phyloP scores from a whole-genome alignment of 306 rosid species.

The Vigna reflexopilosa region DNA sequence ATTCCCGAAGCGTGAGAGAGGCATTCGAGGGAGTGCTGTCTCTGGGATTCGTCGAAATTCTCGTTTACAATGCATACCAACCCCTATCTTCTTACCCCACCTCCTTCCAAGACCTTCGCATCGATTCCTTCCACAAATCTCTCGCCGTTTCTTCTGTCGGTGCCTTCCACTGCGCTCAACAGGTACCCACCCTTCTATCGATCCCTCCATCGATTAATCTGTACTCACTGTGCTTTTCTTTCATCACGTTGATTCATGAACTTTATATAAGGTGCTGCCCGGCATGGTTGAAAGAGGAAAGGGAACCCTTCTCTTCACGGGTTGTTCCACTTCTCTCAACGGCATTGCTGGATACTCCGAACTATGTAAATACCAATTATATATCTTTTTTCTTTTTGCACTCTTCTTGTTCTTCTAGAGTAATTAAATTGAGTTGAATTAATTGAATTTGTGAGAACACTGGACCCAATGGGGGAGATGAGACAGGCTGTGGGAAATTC shows the following conservation, averaged over 20 bases:
- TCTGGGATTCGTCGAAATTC: constrained; percentile 81
- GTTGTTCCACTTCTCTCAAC: constrained; percentile 83
- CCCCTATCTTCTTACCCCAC: constrained; percentile 59
- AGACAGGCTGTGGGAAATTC: constrained; percentile 93
- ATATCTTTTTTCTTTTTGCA: not conserved
- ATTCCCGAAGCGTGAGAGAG: constrained; percentile 77
- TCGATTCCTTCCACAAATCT: constrained; percentile 76
- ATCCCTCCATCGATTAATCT: too few species aligned
- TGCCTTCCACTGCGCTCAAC: constrained; percentile 94
- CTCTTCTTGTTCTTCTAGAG: not conserved
- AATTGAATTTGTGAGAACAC: constrained; percentile 20
- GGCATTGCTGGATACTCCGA: constrained; percentile 84
- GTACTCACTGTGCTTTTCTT: not conserved
- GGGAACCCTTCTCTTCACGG: constrained; percentile 91
- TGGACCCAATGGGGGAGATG: constrained; percentile 31
- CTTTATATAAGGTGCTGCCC: constrained; percentile 68
- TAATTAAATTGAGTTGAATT: not conserved
- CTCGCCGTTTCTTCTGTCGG: constrained; percentile 85
- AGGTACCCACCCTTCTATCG: constrained; percentile 49
- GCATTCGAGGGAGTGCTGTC: constrained; percentile 92
- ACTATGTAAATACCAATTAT: constrained; percentile 58
- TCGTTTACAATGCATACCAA: constrained; percentile 79
- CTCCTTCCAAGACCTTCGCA: constrained; percentile 57
- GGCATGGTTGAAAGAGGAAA: constrained; percentile 93
- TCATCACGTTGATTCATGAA: not conserved